These are phyloP conservation scores for Fusarium cyanostomum DNA, from an alignment of 2,329 filamentous ascomycete species.

Conservation along the genomic window DNA sequence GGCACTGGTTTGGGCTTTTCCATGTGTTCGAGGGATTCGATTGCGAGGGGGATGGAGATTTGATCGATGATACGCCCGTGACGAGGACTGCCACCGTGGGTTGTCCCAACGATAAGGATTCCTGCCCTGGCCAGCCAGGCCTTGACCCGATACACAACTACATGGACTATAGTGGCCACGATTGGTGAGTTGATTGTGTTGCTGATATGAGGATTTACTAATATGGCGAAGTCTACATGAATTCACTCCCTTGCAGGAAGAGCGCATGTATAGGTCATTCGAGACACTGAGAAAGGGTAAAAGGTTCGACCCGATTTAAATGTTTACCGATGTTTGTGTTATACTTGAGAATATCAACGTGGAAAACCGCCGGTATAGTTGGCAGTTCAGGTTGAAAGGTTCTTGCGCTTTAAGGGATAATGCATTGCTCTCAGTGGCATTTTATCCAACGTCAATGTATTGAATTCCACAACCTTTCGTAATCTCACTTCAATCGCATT, in stretches of 20 bases:
- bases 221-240: conserved; percentile 37
- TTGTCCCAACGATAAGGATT: conserved; percentile 51
- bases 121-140: conserved; percentile 46
- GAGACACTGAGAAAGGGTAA: neutral
- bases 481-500: no score
- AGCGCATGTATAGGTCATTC: conserved; percentile 45
- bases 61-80: conserved; percentile 53
- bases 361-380: no score
- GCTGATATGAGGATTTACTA: neutral
- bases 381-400: no score
- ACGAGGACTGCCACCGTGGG: conserved; percentile 46
- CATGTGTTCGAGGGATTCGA: conserved; percentile 58
- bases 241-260: conserved; percentile 43
- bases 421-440: no score
- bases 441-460: no score
- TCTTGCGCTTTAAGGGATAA: no score
- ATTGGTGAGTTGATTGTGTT: conserved; percentile 40
- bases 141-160: conserved; percentile 52
- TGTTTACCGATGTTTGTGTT: no score
- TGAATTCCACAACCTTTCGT: no score
- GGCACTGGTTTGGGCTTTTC: conserved; percentile 60
- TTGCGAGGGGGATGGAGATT: conserved; percentile 50
- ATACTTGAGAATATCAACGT: no score
- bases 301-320: neutral
- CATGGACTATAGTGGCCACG: conserved; percentile 55